phyloP scores from a whole-genome alignment of 1,284 basidiomycete species.

The Austropuccinia psidii region DNA sequence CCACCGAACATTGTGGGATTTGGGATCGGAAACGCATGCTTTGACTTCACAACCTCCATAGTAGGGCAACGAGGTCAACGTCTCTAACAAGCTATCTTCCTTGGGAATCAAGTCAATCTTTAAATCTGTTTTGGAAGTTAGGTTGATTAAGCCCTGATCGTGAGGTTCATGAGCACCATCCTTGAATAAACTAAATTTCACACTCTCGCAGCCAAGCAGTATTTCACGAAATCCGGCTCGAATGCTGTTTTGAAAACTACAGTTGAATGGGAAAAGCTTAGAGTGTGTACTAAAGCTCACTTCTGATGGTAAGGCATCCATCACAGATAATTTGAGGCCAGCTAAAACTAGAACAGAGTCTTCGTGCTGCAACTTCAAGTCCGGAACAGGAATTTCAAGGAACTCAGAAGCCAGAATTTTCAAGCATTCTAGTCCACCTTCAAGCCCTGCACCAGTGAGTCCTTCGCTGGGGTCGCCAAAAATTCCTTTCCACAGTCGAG shows the following conservation, averaged over 20 bases:
- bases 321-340: not conserved
- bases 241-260: conserved; percentile 18
- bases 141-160: not conserved
- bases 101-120: conserved; percentile 7
- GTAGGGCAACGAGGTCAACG: conserved; percentile 10
- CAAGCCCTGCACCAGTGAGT: conserved; percentile 16
- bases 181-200: not conserved
- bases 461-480: conserved; percentile 13
- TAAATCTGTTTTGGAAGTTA: not conserved
- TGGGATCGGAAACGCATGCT: conserved; percentile 10
- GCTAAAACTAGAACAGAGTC: not conserved
- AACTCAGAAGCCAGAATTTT: conserved; percentile 6
- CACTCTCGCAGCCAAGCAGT: not conserved
- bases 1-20: not conserved
- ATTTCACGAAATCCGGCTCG: conserved; percentile 11
- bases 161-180: not conserved
- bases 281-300: conserved; percentile 29
- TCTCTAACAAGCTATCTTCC: not conserved
- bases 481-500: conserved; percentile 29
- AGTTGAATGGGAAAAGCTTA: conserved; percentile 7
- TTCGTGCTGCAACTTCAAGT: not conserved
- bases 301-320: conserved; percentile 13
- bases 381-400: conserved; percentile 5
- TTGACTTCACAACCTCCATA: conserved; percentile 10
- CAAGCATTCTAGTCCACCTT: conserved; percentile 20